Evolutionary conservation across 2,329 filamentous ascomycete genomes (phyloP).

Genomic region (Pseudogymnoascus sp.): DNA sequence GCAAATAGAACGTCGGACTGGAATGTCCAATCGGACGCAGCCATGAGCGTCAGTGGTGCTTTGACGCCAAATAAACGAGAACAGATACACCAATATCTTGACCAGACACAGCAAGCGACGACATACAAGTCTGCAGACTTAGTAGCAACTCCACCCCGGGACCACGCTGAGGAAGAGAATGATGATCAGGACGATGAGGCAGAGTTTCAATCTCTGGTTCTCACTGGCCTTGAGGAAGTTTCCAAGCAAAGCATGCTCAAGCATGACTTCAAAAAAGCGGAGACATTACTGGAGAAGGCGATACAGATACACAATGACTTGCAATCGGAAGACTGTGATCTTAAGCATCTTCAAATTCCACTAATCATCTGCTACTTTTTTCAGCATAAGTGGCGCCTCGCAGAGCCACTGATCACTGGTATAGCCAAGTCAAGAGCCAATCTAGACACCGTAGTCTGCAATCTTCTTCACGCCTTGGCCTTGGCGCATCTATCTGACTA

Average conservation of each 20-base stretch:
- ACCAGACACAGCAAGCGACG: conserved; percentile 1
- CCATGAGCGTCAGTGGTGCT: not conserved
- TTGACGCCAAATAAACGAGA: conserved; percentile 17
- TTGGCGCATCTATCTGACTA: conserved; percentile 20
- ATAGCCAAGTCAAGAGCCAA: conserved; percentile 15
- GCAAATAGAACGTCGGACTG: conserved; percentile 10
- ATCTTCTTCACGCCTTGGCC: conserved; percentile 21
- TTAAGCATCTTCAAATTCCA: conserved; percentile 18
- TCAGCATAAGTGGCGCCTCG: conserved; percentile 19
- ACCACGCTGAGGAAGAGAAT: conserved; percentile 10
- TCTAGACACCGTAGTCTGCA: conserved; percentile 18
- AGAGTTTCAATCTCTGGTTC: conserved; percentile 18
- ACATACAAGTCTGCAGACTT: not conserved
- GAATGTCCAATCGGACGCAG: conserved; percentile 4
- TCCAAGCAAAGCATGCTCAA: conserved; percentile 21
- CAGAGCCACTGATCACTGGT: conserved; percentile 16
- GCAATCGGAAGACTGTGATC: conserved; percentile 1
- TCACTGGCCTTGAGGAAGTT: conserved; percentile 21
- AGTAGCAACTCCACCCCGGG: not conserved
- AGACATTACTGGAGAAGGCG: conserved; percentile 21
- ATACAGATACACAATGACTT: conserved; percentile 11
- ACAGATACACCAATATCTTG: conserved; percentile 17
- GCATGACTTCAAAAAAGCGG: conserved; percentile 20
- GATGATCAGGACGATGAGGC: conserved; percentile 15
- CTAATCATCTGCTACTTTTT: conserved; percentile 22